Evolutionary conservation across 2,329 filamentous ascomycete species (phyloP), one percentile per base, ranked within the genome.

Genomic region (Hysterium pulicare): DNA sequence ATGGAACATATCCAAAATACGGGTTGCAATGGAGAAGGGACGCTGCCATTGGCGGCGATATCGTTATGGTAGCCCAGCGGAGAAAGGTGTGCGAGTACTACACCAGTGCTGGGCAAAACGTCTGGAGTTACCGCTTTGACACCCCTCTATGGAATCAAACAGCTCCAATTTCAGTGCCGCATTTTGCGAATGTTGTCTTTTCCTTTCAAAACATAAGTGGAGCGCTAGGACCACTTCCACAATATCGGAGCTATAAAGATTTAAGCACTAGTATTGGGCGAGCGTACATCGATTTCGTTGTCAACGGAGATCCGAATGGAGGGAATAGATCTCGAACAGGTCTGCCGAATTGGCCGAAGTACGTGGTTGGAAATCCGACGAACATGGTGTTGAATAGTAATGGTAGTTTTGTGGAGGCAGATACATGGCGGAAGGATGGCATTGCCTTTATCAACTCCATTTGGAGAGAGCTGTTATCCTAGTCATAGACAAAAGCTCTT

Each of bases 111-210:
- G 62, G 65, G 15, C 55, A 73, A 3, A 66, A 71, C 7, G 75
- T 74, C 5, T 82, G 78, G 62, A 73, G 71, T 45, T 82, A 80
- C 61, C 71, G 74, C 24, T 82, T 81, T 66, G 76, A 82, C 52
- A 77, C 76, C 9, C 51, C 69, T 9, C 54, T 69, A 0, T 67
- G 68, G 6, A 71, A 74, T 17, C 53, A 68, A 2, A 56, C 64
- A 1, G 60, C 60, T 11, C 59, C 66, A 2, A 53, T 57, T 0
- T 71, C 72, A 0, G 71, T 71, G 0, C 68, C 69, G 1, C 77
- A 80, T 56, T 79, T 79, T 49, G 63, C 62, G 45, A 67, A 71
- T 49, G 61, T 68, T 2, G 59, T 59, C 1, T 68, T 66, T 39
- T 66, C 68, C 10, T 70, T 71, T 42, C 54, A 67, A 51, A 70